Percentiles rank a stretch among this genome's conserved stretches.
Conservation (phyloP, 352 stramenopile genomes). For the Phytopythium boreale region DNA sequence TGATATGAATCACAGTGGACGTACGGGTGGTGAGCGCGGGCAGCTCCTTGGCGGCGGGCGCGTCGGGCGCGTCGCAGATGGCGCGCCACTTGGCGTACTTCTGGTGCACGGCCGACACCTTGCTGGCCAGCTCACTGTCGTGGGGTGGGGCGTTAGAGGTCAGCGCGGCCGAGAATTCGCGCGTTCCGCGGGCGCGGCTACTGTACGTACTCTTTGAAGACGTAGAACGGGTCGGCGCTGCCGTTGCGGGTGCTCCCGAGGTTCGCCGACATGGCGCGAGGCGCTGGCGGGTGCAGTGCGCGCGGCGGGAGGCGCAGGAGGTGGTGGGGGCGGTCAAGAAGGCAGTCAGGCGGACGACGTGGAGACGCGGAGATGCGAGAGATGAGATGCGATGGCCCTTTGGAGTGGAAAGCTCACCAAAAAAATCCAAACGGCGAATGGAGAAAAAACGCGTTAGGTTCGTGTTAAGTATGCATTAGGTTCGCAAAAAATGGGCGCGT, state of each 20-base stretch:
- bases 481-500: background rate
- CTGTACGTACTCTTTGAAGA: slow-evolving; percentile 74
- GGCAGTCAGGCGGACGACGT: background rate
- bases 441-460: background rate
- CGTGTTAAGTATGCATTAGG: background rate
- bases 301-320: background rate
- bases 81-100: slow-evolving; percentile 67
- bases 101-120: slow-evolving; percentile 69
- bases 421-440: background rate
- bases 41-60: slow-evolving; percentile 45
- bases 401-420: background rate
- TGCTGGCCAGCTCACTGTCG: slow-evolving; percentile 67
- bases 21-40: slow-evolving; percentile 50
- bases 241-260: slow-evolving; percentile 4
- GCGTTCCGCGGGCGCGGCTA: too few species aligned
- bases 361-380: background rate
- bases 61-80: slow-evolving; percentile 41
- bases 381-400: background rate
- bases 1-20: too few species aligned
- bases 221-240: slow-evolving; percentile 77
- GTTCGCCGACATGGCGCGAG: slow-evolving; percentile 16
- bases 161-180: too few species aligned
- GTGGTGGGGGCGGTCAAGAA: background rate
- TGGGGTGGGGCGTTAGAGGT: slow-evolving; percentile 5
- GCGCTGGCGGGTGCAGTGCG: slow-evolving; percentile 21